Conservation (phyloP, 2,329 filamentous ascomycete genomes). For the Penicillium aurantiogriseum region DNA sequence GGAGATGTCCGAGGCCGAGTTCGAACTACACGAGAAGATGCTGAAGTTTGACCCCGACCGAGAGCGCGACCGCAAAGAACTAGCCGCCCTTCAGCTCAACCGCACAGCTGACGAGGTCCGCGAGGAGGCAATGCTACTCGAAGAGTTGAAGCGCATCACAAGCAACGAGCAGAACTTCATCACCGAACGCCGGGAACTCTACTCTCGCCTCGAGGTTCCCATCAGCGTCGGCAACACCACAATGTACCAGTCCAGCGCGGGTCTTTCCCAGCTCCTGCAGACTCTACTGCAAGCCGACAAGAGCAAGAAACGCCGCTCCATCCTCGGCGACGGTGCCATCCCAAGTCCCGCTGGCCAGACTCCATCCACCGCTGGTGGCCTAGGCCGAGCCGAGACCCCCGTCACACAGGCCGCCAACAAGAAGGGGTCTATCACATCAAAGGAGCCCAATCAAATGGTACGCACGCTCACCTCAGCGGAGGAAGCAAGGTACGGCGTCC, state of each 20-base stretch:
- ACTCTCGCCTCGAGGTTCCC: conserved; percentile 82
- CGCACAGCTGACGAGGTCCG: conserved; percentile 83
- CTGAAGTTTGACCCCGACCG: conserved; percentile 78
- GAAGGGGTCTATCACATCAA: conserved; percentile 38
- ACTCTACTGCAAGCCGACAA: conserved; percentile 81
- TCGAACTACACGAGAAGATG: conserved; percentile 78
- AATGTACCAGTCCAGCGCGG: conserved; percentile 76
- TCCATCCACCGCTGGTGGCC: conserved; percentile 40
- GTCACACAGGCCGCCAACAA: conserved; percentile 31
- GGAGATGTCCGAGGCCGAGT: conserved; percentile 85
- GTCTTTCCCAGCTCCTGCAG: conserved; percentile 75
- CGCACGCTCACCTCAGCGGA: conserved; percentile 73
- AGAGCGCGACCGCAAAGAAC: conserved; percentile 78
- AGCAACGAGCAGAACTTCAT: conserved; percentile 82
- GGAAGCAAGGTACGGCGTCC: conserved; percentile 77
- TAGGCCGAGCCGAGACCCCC: conserved; percentile 40
- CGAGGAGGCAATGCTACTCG: conserved; percentile 84
- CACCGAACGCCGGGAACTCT: conserved; percentile 82
- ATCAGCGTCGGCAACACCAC: conserved; percentile 66
- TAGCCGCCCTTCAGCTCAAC: conserved; percentile 75
- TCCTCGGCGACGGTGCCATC: conserved; percentile 59
- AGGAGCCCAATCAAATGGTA: conserved; percentile 53
- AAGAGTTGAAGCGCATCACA: conserved; percentile 89
- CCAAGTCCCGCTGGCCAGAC: conserved; percentile 56
- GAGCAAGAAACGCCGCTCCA: conserved; percentile 79